Evolutionary conservation across 179 eudicot genomes (phyloP).

Genomic region (Gypsophila paniculata): DNA sequence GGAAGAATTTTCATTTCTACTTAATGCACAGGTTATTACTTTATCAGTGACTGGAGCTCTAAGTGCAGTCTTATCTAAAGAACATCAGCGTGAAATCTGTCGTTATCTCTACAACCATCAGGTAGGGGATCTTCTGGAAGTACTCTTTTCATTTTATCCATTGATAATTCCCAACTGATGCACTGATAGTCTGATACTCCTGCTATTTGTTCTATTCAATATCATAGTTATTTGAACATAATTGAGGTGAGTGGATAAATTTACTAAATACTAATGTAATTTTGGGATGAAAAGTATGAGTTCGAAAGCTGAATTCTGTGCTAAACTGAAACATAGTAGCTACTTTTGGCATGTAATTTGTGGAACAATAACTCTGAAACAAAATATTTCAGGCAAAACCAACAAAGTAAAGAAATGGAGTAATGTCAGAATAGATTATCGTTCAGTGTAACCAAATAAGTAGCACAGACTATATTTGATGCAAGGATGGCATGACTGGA

Average conservation of each 20-base stretch:
- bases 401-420: not conserved
- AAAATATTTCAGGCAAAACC: not conserved
- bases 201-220: too few species aligned
- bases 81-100: constrained; percentile 70
- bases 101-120: constrained; percentile 93
- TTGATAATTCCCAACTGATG: not conserved
- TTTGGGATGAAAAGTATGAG: not conserved
- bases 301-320: not conserved
- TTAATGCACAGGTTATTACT: constrained; percentile 58
- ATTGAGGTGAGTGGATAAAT: not conserved
- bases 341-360: not conserved
- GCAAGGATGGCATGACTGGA: constrained; percentile 9
- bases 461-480: not conserved
- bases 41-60: constrained; percentile 71
- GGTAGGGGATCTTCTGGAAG: constrained; percentile 30
- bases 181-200: not conserved
- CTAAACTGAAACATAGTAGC: not conserved
- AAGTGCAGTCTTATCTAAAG: constrained; percentile 58
- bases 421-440: not conserved
- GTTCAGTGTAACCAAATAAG: constrained; percentile 3
- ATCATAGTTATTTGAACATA: not conserved
- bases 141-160: not conserved
- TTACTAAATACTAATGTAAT: not conserved
- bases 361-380: not conserved
- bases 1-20: constrained; percentile 13